Base-by-base conservation (phyloP, 331 rosid species). In the Quercus phellos region DNA sequence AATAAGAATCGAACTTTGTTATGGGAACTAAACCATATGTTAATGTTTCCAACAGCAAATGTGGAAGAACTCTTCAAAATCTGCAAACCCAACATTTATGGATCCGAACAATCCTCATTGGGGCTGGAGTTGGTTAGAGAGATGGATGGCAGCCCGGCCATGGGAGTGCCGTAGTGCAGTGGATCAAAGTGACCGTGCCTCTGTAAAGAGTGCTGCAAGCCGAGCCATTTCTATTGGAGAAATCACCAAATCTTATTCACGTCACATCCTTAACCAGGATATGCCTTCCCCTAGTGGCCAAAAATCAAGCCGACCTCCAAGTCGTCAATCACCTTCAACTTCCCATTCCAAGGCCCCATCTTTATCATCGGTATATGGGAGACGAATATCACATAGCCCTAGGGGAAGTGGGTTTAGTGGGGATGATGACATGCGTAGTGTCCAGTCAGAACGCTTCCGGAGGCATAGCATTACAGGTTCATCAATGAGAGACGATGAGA, bases 71-170 rank as follows among this genome's bases (percentile, higher is more conserved):
- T 43, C 91, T 29, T 73, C 93, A 27, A 92, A 86, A 79, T 56
- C 88, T 26, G 75, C 84, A 30, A 84, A 87, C 29, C 90, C 94
- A 26, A 88, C 96, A 56, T 75, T 90, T 68, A 86, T 89, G 91
- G 98, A 92, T 74, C 92, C 97, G 30, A 90, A 84, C 83, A 83
- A 91, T 79, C 97, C 98, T 21, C 98, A 88, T 26, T 95, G 99
- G 99, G 99, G 99, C 4, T 95, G 99, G 99, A 91, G 94, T 75
- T 95, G 99, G 99, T 82, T 91, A 30, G 99, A 92, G 81, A 43
- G 98, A 74, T 95, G 98, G 99, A 88, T 92, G 97, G 96, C 92
- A 18, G 74, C 91, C 22, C 87, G 97, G 74, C 97, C 98, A 14
- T 92, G 96, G 96, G 97, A 94, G 72, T 82, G 89, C n/a, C 85